Evolutionary conservation across 768 basidiomycete genomes (phyloP).

Genomic region (Tricholoma flavovirens): DNA sequence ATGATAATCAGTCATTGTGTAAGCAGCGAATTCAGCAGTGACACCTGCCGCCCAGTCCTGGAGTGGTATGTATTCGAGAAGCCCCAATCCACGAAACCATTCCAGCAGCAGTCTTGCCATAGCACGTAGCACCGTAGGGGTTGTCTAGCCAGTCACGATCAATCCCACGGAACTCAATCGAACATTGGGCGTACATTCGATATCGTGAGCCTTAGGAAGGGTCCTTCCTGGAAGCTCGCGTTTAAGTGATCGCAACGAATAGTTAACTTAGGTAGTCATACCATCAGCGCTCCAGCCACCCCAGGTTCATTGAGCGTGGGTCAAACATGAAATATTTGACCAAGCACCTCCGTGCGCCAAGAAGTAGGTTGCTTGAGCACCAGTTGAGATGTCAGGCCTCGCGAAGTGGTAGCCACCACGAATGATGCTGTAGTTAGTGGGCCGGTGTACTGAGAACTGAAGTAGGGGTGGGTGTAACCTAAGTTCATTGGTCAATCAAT

Average conservation of each 20-base stretch:
- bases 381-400: constrained; percentile 45
- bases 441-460: constrained; percentile 47
- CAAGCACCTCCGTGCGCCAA: constrained; percentile 53
- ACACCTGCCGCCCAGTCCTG: constrained; percentile 36
- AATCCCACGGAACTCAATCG: constrained; percentile 1
- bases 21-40: background rate
- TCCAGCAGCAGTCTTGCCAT: constrained; percentile 41
- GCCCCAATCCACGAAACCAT: constrained; percentile 59
- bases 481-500: too few species aligned
- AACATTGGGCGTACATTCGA: constrained; percentile 60
- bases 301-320: background rate
- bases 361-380: constrained; percentile 56
- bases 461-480: constrained; percentile 38
- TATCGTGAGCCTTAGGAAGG: constrained; percentile 58
- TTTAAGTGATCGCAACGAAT: too few species aligned
- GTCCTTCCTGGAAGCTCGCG: constrained; percentile 32
- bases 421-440: constrained; percentile 50
- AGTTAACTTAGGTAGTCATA: background rate
- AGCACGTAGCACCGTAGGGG: constrained; percentile 47
- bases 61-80: constrained; percentile 57
- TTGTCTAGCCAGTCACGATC: constrained; percentile 41
- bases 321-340: constrained; percentile 22
- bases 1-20: too few species aligned
- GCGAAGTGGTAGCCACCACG: constrained; percentile 43
- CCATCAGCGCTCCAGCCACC: constrained; percentile 20